Evolutionary conservation across 805 yeast genomes (phyloP).

Genomic region (Candida awuae): DNA sequence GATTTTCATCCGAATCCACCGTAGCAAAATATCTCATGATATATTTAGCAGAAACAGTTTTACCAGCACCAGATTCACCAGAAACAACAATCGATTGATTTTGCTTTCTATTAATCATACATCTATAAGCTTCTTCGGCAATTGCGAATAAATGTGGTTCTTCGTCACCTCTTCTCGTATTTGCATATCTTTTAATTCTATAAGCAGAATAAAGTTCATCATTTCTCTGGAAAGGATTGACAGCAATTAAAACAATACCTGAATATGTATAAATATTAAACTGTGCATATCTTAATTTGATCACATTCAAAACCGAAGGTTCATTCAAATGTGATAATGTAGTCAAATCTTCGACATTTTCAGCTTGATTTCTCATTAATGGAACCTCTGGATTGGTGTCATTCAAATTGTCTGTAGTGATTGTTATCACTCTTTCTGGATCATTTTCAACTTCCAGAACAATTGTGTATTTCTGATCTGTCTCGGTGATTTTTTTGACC

Average conservation of each 20-base stretch:
- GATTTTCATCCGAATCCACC: conserved; percentile 52
- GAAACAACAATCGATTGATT: conserved; percentile 95
- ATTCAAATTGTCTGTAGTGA: conserved; percentile 41
- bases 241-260: conserved; percentile 93
- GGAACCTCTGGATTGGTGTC: conserved; percentile 59
- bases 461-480: conserved; percentile 38
- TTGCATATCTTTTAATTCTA: conserved; percentile 90
- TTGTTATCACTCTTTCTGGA: conserved; percentile 35
- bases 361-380: conserved; percentile 82
- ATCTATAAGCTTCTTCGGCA: conserved; percentile 94
- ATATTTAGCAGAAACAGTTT: conserved; percentile 93
- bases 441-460: conserved; percentile 46
- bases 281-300: conserved; percentile 80
- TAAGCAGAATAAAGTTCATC: conserved; percentile 89
- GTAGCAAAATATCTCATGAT: conserved; percentile 97
- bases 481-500: conserved; percentile 37
- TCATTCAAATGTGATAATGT: conserved; percentile 87
- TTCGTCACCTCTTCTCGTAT: conserved; percentile 85
- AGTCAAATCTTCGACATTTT: conserved; percentile 91
- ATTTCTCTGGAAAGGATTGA: conserved; percentile 89
- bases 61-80: conserved; percentile 99
- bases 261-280: conserved; percentile 90
- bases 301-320: conserved; percentile 94
- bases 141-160: conserved; percentile 97
- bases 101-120: conserved; percentile 77